phyloP scores from a whole-genome alignment of 2,329 filamentous ascomycete genomes.

The Colletotrichum simmondsii region DNA sequence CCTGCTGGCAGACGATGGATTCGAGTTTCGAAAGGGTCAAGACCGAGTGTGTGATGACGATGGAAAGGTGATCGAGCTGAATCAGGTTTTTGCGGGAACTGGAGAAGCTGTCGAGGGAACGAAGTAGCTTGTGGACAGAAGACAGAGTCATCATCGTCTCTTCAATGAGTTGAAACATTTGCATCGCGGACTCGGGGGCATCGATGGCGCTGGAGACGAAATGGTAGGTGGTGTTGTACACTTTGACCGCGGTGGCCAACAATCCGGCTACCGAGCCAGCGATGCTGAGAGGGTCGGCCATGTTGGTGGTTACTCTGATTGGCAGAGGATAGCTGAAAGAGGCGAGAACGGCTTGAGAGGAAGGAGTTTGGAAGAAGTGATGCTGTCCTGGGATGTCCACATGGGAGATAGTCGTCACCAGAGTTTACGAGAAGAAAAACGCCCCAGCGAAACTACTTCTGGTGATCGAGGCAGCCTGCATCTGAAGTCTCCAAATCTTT shows the following conservation, averaged over 20 bases:
- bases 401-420: background rate
- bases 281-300: background rate
- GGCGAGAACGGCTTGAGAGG: background rate
- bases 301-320: background rate
- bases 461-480: background rate
- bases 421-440: background rate
- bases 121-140: background rate
- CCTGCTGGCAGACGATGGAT: background rate
- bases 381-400: background rate
- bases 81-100: background rate
- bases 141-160: background rate
- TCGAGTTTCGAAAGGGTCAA: background rate
- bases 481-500: background rate
- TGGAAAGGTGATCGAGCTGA: background rate
- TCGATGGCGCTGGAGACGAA: background rate
- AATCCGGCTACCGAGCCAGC: background rate
- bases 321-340: background rate
- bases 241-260: background rate
- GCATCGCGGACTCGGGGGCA: background rate
- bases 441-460: background rate
- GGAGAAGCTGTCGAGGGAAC: fast-evolving
- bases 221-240: background rate
- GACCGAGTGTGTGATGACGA: background rate
- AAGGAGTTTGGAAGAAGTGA: background rate
- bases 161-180: background rate